Conservation (phyloP, 768 basidiomycete species). For the Mycena venus region DNA sequence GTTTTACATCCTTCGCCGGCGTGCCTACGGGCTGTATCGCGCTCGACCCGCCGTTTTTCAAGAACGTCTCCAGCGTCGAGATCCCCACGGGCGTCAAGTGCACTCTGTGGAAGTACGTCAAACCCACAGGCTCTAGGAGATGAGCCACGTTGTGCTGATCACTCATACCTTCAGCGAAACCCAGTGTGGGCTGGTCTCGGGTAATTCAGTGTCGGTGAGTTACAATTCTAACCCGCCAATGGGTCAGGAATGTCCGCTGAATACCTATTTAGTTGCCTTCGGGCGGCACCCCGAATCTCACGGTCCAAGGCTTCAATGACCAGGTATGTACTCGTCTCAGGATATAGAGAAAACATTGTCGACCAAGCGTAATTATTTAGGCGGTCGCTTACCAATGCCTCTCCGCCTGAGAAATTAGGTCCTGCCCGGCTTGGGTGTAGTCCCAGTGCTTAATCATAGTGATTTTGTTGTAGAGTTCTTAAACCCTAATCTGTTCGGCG, state of each 20-base stretch:
- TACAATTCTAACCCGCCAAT: background rate
- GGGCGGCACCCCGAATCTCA: background rate
- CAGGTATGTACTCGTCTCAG: background rate
- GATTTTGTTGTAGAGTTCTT: conserved; percentile 10
- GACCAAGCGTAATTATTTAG: background rate
- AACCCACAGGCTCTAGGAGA: background rate
- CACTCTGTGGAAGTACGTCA: background rate
- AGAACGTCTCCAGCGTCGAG: background rate
- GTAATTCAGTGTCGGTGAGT: background rate
- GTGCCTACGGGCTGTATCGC: background rate
- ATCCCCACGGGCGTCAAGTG: no score
- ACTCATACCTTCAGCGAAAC: background rate
- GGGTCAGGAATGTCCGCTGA: background rate
- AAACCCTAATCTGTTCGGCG: background rate
- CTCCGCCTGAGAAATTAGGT: background rate
- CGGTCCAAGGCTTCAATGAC: background rate
- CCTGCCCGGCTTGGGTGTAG: conserved; percentile 9
- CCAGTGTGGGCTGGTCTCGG: background rate
- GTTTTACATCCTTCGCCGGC: background rate
- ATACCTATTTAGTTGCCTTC: background rate
- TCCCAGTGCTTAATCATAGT: background rate
- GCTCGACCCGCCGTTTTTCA: background rate
- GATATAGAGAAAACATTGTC: background rate
- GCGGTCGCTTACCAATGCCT: background rate
- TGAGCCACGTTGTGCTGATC: no score